Base-by-base conservation (phyloP, 768 basidiomycete genomes). In the Leucosporidium creatinivorum region DNA sequence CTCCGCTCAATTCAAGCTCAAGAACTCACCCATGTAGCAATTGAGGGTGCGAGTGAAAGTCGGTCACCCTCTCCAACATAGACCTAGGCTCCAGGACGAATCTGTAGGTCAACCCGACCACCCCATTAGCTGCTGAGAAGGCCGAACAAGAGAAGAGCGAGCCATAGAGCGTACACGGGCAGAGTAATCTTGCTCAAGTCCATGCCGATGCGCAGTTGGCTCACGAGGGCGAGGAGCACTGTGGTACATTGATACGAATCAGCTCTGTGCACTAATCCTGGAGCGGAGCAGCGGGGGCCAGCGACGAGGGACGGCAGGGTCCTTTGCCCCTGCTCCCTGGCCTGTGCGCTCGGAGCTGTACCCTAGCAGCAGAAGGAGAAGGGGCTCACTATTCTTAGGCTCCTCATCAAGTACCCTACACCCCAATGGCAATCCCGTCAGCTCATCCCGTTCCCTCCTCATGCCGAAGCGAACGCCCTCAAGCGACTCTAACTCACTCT, bases 31-130 rank as follows among this genome's bases (percentile, higher is more conserved):
- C 90, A 80, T 94, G 94, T 75, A 97, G 85, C 77, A 98, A 87
- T 80, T 99, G 93, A 36, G 96, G 93, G 79, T 98, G 96, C 65
- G 92, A 88, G 88, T 98, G 93, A 80, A 99, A 99, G 81, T 99
- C 94, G 44, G 96, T 98, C 75, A 99, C 94, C 73, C 96, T 86
- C 81, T 99, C 96, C 58, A 97, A 85, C 89, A 97, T 91, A 74
- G 90, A 92, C 76, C 96, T 82, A 8, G 96, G 96, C 80, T 99
- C 94, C 66, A 99, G 85, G 0, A 99, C 94, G 75, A 98, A 99
- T 0, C 80, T 81, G 19, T 75, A 78, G 36, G 4, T 61, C 50
- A 23, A 30, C 15, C 39, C 25, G n/a, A n/a, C n/a, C 5, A 0
- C n/a, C 23, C 15, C 25, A 26, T 10, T 36, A 31, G 44, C 15